phyloP scores from a whole-genome alignment of 768 basidiomycete species.

The Phlegmacium glaucopus region DNA sequence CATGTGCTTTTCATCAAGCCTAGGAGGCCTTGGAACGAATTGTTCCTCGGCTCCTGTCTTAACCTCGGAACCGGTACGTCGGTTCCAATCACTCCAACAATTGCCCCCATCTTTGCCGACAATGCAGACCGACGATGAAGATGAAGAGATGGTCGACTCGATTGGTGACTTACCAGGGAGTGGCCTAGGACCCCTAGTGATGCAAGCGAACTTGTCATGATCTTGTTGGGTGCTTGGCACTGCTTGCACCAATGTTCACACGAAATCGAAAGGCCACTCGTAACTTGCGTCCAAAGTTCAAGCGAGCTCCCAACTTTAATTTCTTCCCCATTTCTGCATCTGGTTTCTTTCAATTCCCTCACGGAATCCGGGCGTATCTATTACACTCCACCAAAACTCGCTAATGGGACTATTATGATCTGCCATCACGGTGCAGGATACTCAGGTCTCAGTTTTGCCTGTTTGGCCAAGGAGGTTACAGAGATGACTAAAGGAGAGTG shows the following conservation, averaged over 20 bases:
- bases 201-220: constrained; percentile 49
- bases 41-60: no score
- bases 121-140: constrained; percentile 33
- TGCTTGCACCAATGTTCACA: constrained; percentile 16
- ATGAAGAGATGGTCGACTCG: constrained; percentile 52
- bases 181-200: constrained; percentile 58
- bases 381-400: constrained; percentile 66
- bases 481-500: constrained; percentile 62
- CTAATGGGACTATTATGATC: constrained; percentile 67
- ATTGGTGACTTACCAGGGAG: constrained; percentile 60
- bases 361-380: constrained; percentile 74
- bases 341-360: constrained; percentile 62
- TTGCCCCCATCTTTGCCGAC: constrained; percentile 43
- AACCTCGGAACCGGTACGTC: no score
- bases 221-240: constrained; percentile 9
- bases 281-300: constrained; percentile 23
- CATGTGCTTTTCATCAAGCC: no score
- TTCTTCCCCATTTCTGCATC: constrained; percentile 76
- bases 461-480: constrained; percentile 77
- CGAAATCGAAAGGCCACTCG: constrained; percentile 30
- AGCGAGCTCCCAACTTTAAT: constrained; percentile 50
- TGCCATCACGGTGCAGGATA: constrained; percentile 97
- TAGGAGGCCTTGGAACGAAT: no score
- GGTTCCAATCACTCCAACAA: no score
- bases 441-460: constrained; percentile 86